Evolutionary conservation across 371 early-diverging fungal genomes (phyloP), one percentile per base, ranked within the genome.

Genomic region (Fennellomyces sp.): DNA sequence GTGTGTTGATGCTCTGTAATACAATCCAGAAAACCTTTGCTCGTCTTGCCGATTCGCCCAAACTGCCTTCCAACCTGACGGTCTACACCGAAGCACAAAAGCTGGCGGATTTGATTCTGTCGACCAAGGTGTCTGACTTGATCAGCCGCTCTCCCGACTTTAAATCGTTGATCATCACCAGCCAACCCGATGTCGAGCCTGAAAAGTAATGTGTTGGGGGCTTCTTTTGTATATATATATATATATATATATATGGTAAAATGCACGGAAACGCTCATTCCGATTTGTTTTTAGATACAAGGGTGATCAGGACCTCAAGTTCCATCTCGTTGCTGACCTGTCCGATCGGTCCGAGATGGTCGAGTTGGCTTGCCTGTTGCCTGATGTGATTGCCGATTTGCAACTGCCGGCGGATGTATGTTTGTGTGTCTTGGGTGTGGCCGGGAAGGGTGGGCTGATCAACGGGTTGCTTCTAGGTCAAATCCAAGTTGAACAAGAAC

Each of bases 181-280:
- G 72, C 48, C 61, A 71, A 26, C 84, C 84, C 36, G 80, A 83
- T 17, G 76, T 73, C 58, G 82, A 83, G 12, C 76, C 72, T 26
- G 65, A 66, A 59, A 50, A 49, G 71, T 75, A 64, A 66, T n/a
- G n/a, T n/a, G n/a, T n/a, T n/a, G n/a, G n/a, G n/a, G n/a, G n/a
- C n/a, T n/a, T n/a, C 39, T 0, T 11, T 6, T 38, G 3, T 38
- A 38, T 38, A 12, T 38, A 38, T n/a, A 39, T 39, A 13, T 39
- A 39, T 39, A 41, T 57, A 13, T 45, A 58, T 21, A 70, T 64
- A 50, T 25, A 4, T 21, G 10, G 7, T 50, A n/a, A n/a, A n/a
- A n/a, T n/a, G n/a, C n/a, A n/a, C n/a, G 17, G 11, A 33, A 50
- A n/a, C n/a, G 15, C 45, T 45, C 17, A 29, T 36, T 33, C 25